These are phyloP conservation scores for Ambrosiella xylebori DNA, from an alignment of 2,329 filamentous ascomycete species.

Conservation along the genomic window DNA sequence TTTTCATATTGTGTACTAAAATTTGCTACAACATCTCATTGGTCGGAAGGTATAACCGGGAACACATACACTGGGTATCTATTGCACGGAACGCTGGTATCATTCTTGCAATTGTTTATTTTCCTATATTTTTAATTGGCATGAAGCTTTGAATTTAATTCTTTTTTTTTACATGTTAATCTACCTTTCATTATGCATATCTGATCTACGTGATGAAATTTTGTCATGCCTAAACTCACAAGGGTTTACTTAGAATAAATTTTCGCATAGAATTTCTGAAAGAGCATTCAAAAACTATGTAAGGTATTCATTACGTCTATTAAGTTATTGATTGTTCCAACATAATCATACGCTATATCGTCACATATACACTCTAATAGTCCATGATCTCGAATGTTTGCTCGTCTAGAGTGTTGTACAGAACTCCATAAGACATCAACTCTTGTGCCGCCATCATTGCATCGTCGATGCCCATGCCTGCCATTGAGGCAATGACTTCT, in stretches of 20 bases:
- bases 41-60: not conserved
- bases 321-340: not conserved
- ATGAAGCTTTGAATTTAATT: not conserved
- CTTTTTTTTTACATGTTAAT: not conserved
- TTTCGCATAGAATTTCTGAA: too few relatives aligned
- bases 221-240: too few relatives aligned
- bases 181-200: not conserved
- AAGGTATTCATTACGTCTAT: not conserved
- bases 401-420: slow-evolving; percentile 87
- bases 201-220: not conserved
- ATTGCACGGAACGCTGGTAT: not conserved
- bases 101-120: not conserved
- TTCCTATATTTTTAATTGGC: not conserved
- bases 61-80: not conserved
- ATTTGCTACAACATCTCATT: not conserved
- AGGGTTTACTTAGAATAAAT: too few relatives aligned
- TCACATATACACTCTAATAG: slow-evolving; percentile 22
- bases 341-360: not conserved
- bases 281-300: too few relatives aligned
- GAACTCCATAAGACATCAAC: slow-evolving; percentile 51
- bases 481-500: slow-evolving; percentile 51
- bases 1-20: not conserved
- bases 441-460: slow-evolving; percentile 69
- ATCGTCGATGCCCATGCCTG: slow-evolving; percentile 49
- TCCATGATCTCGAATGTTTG: slow-evolving; percentile 80